Evolutionary conservation across 129 eudicot species (phyloP), one percentile per base, ranked within the genome.

Genomic region (Flaveria robusta): DNA sequence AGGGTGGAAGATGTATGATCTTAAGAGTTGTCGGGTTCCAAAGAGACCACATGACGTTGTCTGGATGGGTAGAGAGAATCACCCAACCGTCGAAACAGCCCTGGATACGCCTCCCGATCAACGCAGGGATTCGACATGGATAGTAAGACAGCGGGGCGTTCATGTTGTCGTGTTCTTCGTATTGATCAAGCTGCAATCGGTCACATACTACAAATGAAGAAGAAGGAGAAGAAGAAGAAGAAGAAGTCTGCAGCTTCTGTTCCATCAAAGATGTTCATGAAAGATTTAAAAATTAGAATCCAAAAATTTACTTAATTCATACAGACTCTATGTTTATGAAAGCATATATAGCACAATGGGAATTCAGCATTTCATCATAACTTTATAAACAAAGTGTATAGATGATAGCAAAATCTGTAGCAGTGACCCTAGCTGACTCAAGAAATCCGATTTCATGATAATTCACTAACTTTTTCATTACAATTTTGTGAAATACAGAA

Each of bases 91-190:
- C 29, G 29, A 18, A 56, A 56, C 29, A 20, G 11, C 39, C 67
- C 13, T 41, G 67, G 43, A 63, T 63, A 26, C 43, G 68, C 29
- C 68, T 63, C 45, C 45, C 68, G 1, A 16, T 26, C 68, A 63
- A 31, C 68, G 11, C 69, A 31, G 69, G 69, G 69, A 64, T 64
- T n/a, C 70, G 70, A n/a, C 70, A 31, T 34, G 7, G 24, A 65
- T 34, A 65, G n/a, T 15, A 8, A 34, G 46, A 15, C 24, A 3
- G 46, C 1, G 24, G 70, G 70, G 34, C 23, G 14, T 65, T n/a
- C 24, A 16, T 34, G 70, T 29, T 29, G 23, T 3, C 20, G 24
- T 16, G 47, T 65, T 65, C 70, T 34, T 29, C 23, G 15, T 10
- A 4, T 64, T 64, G 69, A 64, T 20, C 43, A 16, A 65, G 24